Percentiles rank a stretch among this genome's conserved stretches.
Evolutionary conservation across 805 yeast genomes (phyloP).

Genomic region (Schizosaccharomyces osmophilus): DNA sequence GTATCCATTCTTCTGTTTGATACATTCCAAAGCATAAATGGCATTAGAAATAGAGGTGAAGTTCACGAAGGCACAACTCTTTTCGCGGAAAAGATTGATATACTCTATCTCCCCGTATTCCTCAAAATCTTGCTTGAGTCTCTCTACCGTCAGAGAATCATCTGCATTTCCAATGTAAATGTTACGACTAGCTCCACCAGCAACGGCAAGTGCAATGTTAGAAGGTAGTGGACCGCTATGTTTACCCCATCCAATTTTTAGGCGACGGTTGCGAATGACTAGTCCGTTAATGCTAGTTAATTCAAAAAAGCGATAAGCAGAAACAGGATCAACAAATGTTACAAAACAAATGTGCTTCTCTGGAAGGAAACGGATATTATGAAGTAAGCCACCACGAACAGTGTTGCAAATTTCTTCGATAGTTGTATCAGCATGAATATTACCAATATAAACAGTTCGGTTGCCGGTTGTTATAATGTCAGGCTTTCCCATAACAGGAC

Average conservation of each 20-base stretch:
- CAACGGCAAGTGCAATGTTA: constrained; percentile 67
- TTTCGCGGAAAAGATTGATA: constrained; percentile 61
- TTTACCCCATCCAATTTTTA: constrained; percentile 94
- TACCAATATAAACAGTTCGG: constrained; percentile 78
- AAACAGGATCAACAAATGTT: constrained; percentile 86
- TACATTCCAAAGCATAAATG: constrained; percentile 75
- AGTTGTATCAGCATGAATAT: constrained; percentile 65
- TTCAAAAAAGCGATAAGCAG: constrained; percentile 93
- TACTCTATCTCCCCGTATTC: constrained; percentile 89
- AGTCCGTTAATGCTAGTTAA: constrained; percentile 78
- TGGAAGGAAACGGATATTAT: constrained; percentile 50
- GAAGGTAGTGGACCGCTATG: constrained; percentile 81
- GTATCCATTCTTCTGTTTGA: constrained; percentile 41
- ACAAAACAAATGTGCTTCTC: constrained; percentile 85
- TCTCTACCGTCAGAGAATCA: constrained; percentile 22
- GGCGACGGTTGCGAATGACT: constrained; percentile 59
- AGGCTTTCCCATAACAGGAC: not conserved
- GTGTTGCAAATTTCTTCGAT: constrained; percentile 89
- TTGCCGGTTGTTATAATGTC: constrained; percentile 28
- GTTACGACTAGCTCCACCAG: constrained; percentile 83
- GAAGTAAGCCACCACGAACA: constrained; percentile 82
- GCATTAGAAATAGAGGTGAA: constrained; percentile 81
- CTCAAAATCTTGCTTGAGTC: constrained; percentile 47
- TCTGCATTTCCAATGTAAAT: constrained; percentile 61
- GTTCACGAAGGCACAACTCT: constrained; percentile 75